Percentiles rank a stretch among this genome's conserved stretches.
Evolutionary conservation across 2,329 filamentous ascomycete species (phyloP).

Genomic region (Phialophora tarda): DNA sequence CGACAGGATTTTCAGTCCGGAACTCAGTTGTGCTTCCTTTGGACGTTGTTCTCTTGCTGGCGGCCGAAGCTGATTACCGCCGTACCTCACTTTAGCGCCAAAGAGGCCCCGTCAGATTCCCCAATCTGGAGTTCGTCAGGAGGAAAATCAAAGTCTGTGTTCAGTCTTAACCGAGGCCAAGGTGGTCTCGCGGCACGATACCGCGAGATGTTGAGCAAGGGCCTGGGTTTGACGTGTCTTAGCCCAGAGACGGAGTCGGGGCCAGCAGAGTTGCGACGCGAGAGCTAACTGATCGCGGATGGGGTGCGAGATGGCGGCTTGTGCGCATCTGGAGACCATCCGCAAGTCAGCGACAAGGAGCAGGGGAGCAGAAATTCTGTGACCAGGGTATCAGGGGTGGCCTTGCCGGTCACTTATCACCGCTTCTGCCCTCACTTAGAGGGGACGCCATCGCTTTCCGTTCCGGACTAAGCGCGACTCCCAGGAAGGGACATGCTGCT

Average conservation of each 20-base stretch:
- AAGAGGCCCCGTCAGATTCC: conserved; percentile 11
- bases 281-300: conserved; percentile 24
- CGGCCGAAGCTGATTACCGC: not conserved
- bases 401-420: conserved; percentile 29
- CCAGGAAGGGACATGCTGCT: conserved; percentile 24
- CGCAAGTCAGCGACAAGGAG: conserved; percentile 32
- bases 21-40: not conserved
- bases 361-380: conserved; percentile 10
- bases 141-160: conserved; percentile 11
- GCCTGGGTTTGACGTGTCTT: conserved; percentile 1
- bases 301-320: conserved; percentile 24
- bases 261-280: conserved; percentile 8
- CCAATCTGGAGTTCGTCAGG: conserved; percentile 20
- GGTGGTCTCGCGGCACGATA: conserved; percentile 48
- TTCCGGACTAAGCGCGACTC: conserved; percentile 33
- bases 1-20: not conserved
- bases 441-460: conserved; percentile 23
- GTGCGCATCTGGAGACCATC: conserved; percentile 24
- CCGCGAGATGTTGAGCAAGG: conserved; percentile 5
- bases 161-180: conserved; percentile 23
- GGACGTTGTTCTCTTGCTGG: not conserved
- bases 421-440: conserved; percentile 21
- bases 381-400: conserved; percentile 10
- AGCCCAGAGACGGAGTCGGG: conserved; percentile 48
- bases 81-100: conserved; percentile 15